These are phyloP conservation scores for Sporisorium reilianum DNA, from an alignment of 1,284 basidiomycete species.

Conservation along the genomic window DNA sequence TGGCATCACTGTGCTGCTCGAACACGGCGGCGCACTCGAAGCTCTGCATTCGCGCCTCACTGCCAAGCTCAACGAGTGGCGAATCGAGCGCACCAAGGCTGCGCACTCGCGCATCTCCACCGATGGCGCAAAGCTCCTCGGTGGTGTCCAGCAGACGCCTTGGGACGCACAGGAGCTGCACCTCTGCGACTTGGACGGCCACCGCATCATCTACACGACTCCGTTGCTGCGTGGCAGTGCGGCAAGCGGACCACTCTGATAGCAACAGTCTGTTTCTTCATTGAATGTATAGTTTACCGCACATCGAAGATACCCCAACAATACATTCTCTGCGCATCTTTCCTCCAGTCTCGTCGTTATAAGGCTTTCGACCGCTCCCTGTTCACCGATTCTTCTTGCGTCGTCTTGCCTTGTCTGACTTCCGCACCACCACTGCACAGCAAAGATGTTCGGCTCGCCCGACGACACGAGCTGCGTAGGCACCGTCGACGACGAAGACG, in stretches of 20 bases:
- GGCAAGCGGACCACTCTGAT: constrained; percentile 15
- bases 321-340: constrained; percentile 18
- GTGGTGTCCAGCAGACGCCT: constrained; percentile 35
- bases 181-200: constrained; percentile 45
- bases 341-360: not conserved
- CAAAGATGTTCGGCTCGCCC: constrained; percentile 33
- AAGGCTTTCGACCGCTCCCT: not conserved
- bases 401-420: not conserved
- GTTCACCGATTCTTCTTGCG: not conserved
- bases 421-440: not conserved
- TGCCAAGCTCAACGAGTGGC: constrained; percentile 33
- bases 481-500: not conserved
- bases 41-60: constrained; percentile 35
- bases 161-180: constrained; percentile 53
- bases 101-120: constrained; percentile 8
- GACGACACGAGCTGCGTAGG: constrained; percentile 35
- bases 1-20: constrained; percentile 32
- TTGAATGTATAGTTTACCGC: not conserved
- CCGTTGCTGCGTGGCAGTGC: constrained; percentile 24
- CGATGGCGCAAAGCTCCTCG: constrained; percentile 25
- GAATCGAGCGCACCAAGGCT: constrained; percentile 17
- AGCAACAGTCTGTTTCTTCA: not conserved
- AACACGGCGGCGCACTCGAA: constrained; percentile 29
- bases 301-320: constrained; percentile 35
- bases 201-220: constrained; percentile 44